Percentiles rank a stretch among this genome's conserved stretches.
These are phyloP conservation scores for Tolypocladium paradoxum DNA, from an alignment of 2,329 filamentous ascomycete species.

Conservation along the genomic window DNA sequence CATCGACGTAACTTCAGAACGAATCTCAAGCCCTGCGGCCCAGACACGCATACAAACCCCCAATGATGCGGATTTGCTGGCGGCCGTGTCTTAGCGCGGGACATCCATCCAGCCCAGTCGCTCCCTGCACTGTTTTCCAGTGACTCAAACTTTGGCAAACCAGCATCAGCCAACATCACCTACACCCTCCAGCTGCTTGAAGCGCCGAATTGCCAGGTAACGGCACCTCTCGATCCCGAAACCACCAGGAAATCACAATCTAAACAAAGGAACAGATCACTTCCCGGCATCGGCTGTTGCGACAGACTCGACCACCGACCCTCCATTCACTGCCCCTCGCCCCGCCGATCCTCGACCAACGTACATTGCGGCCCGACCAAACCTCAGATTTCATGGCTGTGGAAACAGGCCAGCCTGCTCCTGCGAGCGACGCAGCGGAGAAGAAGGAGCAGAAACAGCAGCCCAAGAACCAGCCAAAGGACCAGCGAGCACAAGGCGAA, in stretches of 20 bases:
- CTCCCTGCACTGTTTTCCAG: conserved; percentile 14
- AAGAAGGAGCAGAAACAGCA: conserved; percentile 13
- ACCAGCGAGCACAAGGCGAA: conserved; percentile 3
- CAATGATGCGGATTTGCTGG: not conserved
- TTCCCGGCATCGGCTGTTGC: not conserved
- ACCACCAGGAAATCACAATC: not conserved
- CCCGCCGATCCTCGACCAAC: not conserved
- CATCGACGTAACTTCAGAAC: no score
- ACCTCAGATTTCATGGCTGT: conserved; percentile 16
- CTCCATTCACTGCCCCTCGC: not conserved
- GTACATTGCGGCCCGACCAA: not conserved
- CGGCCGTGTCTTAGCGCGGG: conserved; percentile 19
- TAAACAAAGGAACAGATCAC: not conserved
- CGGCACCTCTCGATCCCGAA: no score
- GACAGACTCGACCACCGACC: not conserved
- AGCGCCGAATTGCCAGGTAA: not conserved
- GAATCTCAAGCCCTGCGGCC: not conserved
- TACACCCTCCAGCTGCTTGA: not conserved
- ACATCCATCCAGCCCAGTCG: conserved; percentile 9
- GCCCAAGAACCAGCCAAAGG: conserved; percentile 13
- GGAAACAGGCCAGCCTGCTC: conserved; percentile 19
- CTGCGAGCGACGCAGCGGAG: conserved; percentile 12
- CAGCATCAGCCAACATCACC: conserved; percentile 2
- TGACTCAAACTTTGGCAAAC: conserved; percentile 20
- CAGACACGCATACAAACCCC: not conserved